phyloP scores from a whole-genome alignment of 805 yeast genomes.

The Saccharomycopsis schoenii region DNA sequence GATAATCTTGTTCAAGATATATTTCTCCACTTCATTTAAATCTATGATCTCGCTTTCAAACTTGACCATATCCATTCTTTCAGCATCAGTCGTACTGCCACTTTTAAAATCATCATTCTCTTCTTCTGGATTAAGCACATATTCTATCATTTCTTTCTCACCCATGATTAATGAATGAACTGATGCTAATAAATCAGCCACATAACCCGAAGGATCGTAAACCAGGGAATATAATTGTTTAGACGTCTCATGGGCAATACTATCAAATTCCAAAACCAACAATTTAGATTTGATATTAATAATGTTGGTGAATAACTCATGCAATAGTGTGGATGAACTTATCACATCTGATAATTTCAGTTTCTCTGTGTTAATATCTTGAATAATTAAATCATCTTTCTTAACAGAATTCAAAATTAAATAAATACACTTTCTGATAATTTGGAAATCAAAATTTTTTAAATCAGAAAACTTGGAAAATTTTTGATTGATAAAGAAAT shows the following conservation, averaged over 20 bases:
- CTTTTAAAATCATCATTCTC: conserved; percentile 20
- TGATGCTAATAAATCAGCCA: conserved; percentile 84
- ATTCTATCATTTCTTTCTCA: conserved; percentile 67
- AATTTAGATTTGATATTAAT: conserved; percentile 57
- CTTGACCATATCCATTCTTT: conserved; percentile 18
- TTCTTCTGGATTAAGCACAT: conserved; percentile 42
- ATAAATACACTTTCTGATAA: conserved; percentile 3
- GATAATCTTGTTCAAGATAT: conserved; percentile 40
- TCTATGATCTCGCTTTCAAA: conserved; percentile 26
- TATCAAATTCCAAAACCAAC: conserved; percentile 52
- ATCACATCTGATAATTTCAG: conserved; percentile 13
- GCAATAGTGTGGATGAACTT: conserved; percentile 29
- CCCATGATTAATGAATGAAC: conserved; percentile 78
- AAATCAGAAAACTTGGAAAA: conserved; percentile 19
- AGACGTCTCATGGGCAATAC: conserved; percentile 15
- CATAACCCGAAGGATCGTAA: conserved; percentile 71
- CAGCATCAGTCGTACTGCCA: conserved; percentile 6
- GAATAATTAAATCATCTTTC: conserved; percentile 1
- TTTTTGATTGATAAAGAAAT: conserved; percentile 20
- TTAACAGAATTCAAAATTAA: not conserved
- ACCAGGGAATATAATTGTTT: conserved; percentile 55
- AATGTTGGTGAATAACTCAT: conserved; percentile 51
- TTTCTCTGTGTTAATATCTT: not conserved
- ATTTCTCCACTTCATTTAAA: conserved; percentile 17
- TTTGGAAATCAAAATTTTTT: conserved; percentile 13